Base-by-base conservation (phyloP, 768 basidiomycete species). In the Lentinula edodes region DNA sequence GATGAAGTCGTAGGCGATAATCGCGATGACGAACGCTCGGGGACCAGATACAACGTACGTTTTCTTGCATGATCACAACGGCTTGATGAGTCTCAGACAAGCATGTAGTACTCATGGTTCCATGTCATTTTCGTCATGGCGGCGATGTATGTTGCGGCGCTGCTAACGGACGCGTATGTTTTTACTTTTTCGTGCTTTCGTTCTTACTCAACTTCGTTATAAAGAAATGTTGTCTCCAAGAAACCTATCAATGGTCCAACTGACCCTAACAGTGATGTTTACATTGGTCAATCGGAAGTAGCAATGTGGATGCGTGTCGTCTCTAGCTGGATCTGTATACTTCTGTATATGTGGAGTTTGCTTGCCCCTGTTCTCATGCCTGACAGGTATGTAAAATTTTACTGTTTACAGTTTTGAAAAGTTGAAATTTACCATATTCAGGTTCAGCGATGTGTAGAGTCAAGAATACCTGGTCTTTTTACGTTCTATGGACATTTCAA, bases 261-360 rank as follows among this genome's bases (percentile, higher is more conserved):
- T 0, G 80, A 85, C 63, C 81, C 85, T n/a, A 80, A 84, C 59
- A 76, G 83, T 46, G 85, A 90, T 63, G 88, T 98, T 42, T 92
- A 93, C 72, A 98, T 98, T 52, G 97, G 97, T 16, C 87, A 95
- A 41, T 95, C 93, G 5, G 92, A 95, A 71, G 89, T 91, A 8
- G 95, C 97, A 3, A 98, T 99, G 96, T 99, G 97, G 97, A 98
- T 98, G 93, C 81, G 97, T 4, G 84, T 98, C 36, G 91, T 98
- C 51, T 95, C 93, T 35, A 91, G 91, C 65, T 99, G 96, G 96
- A 82, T 96, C 28, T 98, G 93, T 72, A 88, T 93, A 75, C 60
- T 88, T 45, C 73, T 94, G 63, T 96, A 93, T 69, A 84, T 83
- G 35, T 95, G 93, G 93, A 94, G 90, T 66, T 75, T 96, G 36